A percentile compares a stretch with the other conserved stretches of the same genome.
Conservation (phyloP, 306 rosid species). For the Senna siamea region DNA sequence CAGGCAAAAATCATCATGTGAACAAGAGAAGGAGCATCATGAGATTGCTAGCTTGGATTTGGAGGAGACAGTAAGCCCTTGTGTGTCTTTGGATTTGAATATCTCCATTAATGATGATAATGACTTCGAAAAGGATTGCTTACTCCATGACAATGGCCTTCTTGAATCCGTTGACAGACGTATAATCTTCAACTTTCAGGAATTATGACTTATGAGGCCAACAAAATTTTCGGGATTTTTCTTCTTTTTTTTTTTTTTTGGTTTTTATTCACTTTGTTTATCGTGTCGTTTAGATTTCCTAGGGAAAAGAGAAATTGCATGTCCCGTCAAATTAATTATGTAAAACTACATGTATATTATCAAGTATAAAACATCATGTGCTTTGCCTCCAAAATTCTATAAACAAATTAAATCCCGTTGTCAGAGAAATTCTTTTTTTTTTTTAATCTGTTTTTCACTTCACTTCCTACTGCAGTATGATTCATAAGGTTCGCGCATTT, state of each 20-base stretch:
- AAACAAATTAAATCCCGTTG: not conserved
- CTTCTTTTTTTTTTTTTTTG: not conserved
- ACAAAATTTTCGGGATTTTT: not conserved
- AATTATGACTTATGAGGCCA: constrained; percentile 54
- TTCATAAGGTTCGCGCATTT: not conserved
- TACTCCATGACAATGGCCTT: constrained; percentile 77
- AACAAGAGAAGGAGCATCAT: constrained; percentile 16
- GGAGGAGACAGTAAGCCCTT: constrained; percentile 54
- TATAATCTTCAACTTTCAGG: constrained; percentile 75
- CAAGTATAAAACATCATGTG: constrained; percentile 22
- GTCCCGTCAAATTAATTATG: constrained; percentile 37
- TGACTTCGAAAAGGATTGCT: constrained; percentile 43
- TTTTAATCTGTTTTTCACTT: not conserved
- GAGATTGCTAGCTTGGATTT: constrained; percentile 30
- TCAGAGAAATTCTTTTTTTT: too few species aligned
- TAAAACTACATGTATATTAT: constrained; percentile 53
- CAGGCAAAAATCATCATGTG: constrained; percentile 43
- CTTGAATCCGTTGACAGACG: constrained; percentile 84
- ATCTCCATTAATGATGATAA: constrained; percentile 60
- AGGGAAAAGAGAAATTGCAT: constrained; percentile 37
- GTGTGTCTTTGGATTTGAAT: constrained; percentile 84
- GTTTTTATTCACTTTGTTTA: constrained; percentile 41
- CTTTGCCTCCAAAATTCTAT: not conserved
- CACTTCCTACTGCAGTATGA: too few species aligned
- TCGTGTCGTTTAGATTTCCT: constrained; percentile 43